Evolutionary conservation across 2,329 filamentous ascomycete genomes (phyloP).

Genomic region (Hirsutella minnesotensis): DNA sequence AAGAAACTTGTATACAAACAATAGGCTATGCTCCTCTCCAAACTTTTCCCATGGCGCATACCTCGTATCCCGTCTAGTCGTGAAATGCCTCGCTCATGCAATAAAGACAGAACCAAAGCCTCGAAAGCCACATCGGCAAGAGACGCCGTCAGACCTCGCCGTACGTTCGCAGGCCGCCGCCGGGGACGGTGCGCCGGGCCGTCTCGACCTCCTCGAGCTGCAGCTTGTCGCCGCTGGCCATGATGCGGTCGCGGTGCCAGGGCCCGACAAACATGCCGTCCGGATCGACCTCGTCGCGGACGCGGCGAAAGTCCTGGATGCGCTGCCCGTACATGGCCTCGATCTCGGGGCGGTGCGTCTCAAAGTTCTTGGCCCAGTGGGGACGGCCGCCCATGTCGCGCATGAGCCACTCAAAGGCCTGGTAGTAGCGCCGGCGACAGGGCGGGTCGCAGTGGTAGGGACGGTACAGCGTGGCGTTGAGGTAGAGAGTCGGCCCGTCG

Average conservation of each 20-base stretch:
- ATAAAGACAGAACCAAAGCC: too few species aligned
- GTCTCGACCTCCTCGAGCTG: constrained; percentile 25
- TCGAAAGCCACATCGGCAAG: too few species aligned
- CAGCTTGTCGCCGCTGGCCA: constrained; percentile 23
- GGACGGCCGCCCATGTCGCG: constrained; percentile 68
- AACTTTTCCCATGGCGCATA: too few species aligned
- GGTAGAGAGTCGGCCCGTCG: constrained; percentile 66
- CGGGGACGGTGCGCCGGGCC: constrained; percentile 11
- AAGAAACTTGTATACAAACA: too few species aligned
- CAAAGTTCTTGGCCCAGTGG: constrained; percentile 92
- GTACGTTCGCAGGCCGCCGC: constrained; percentile 14
- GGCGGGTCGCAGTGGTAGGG: constrained; percentile 71
- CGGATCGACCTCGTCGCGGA: constrained; percentile 61
- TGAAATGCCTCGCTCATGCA: too few species aligned
- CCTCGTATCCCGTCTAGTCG: too few species aligned
- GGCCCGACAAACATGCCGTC: constrained; percentile 82
- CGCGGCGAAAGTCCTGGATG: constrained; percentile 52
- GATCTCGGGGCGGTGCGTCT: constrained; percentile 47
- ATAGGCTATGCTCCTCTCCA: too few species aligned
- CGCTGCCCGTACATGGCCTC: constrained; percentile 57
- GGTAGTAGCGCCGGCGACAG: constrained; percentile 66
- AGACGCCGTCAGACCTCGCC: neutral
- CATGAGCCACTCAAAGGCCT: constrained; percentile 88
- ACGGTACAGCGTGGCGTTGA: constrained; percentile 83
- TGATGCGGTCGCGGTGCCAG: constrained; percentile 69